Percentiles rank a stretch among this genome's conserved stretches.
Evolutionary conservation across 768 basidiomycete genomes (phyloP).

Genomic region (Suillus sp.): DNA sequence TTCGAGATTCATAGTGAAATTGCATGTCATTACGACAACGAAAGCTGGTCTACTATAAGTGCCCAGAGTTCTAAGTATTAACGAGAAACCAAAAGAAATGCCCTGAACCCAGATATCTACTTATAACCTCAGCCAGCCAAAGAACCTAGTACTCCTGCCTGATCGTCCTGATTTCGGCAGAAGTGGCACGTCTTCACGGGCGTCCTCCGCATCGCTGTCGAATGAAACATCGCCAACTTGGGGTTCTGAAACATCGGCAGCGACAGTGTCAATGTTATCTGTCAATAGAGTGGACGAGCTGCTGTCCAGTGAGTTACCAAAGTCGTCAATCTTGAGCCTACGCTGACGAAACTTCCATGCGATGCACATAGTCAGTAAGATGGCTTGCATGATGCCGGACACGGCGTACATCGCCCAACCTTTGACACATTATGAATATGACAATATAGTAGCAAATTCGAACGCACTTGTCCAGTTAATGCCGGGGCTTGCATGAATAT

Average conservation of each 20-base stretch:
- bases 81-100: background rate
- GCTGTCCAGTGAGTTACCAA: constrained; percentile 60
- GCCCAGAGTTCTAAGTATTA: background rate
- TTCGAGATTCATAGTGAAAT: constrained; percentile 1
- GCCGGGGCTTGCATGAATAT: constrained; percentile 51
- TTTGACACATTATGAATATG: constrained; percentile 27
- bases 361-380: constrained; percentile 82
- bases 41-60: background rate
- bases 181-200: background rate
- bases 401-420: constrained; percentile 84
- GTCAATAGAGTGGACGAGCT: background rate
- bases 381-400: constrained; percentile 82
- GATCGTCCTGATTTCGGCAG: background rate
- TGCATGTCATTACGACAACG: background rate
- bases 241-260: constrained; percentile 2
- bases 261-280: background rate
- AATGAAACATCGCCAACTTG: background rate
- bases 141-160: background rate
- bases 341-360: constrained; percentile 81
- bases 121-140: constrained; percentile 1
- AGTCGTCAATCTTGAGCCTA: constrained; percentile 82
- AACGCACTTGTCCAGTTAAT: constrained; percentile 83
- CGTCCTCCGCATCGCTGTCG: background rate
- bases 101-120: background rate
- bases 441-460: background rate